A percentile compares a stretch with the other conserved stretches of the same genome.
These are phyloP conservation scores for Colletotrichum phormii DNA, from an alignment of 2,329 filamentous ascomycete species.

Conservation along the genomic window DNA sequence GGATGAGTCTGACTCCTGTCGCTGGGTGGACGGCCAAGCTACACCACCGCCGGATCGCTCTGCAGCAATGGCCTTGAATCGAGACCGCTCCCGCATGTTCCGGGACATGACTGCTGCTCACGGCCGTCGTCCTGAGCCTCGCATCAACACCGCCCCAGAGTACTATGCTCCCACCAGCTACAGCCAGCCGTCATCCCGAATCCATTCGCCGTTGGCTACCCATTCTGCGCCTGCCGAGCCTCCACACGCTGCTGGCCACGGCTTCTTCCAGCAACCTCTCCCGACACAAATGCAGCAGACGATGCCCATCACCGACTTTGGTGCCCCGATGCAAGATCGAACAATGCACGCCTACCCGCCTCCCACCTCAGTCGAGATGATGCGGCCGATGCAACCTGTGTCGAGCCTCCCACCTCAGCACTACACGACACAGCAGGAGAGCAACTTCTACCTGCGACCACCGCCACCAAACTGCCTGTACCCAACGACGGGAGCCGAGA, in stretches of 20 bases:
- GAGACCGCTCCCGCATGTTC: constrained; percentile 33
- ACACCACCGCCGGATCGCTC: constrained; percentile 31
- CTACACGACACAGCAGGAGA: constrained; percentile 32
- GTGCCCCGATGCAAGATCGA: constrained; percentile 16
- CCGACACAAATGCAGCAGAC: constrained; percentile 16
- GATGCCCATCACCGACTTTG: constrained; percentile 24
- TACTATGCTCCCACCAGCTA: constrained; percentile 28
- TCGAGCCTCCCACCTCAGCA: constrained; percentile 19
- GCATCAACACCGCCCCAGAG: constrained; percentile 7
- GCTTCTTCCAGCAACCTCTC: constrained; percentile 27
- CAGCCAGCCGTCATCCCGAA: constrained; percentile 27
- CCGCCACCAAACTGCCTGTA: constrained; percentile 23
- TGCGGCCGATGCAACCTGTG: constrained; percentile 30
- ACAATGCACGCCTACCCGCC: constrained; percentile 27
- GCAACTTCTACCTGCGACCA: constrained; percentile 25
- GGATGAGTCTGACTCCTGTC: constrained; percentile 31
- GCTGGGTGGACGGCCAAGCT: constrained; percentile 31
- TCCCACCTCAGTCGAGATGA: constrained; percentile 29
- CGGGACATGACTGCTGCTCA: constrained; percentile 21
- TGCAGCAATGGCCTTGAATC: constrained; percentile 24
- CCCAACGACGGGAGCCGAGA: constrained; percentile 17
- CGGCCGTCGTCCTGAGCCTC: constrained; percentile 19
- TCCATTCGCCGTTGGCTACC: constrained; percentile 25
- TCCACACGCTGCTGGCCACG: not conserved
- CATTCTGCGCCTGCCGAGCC: constrained; percentile 22